Conservation (phyloP, 164 flowering plant species). For the Taxillus chinensis region DNA sequence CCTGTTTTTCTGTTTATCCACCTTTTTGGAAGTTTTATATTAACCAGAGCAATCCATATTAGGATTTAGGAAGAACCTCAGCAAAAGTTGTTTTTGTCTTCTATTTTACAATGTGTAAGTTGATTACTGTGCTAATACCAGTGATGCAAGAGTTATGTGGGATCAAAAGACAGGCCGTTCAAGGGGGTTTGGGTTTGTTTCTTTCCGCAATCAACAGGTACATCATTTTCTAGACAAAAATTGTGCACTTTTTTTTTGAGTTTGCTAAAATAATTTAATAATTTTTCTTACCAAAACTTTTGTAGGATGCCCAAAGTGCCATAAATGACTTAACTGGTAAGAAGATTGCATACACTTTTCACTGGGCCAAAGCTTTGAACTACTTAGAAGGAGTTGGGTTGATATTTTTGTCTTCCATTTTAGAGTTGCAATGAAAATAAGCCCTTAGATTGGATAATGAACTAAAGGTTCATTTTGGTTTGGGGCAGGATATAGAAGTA, state of each 20-base stretch:
- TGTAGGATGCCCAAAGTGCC: constrained; percentile 96
- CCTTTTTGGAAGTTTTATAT: constrained; percentile 75
- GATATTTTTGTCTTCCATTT: no score
- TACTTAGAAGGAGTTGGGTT: no score
- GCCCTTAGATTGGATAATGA: no score
- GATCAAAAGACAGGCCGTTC: constrained; percentile 98
- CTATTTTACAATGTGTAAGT: neutral
- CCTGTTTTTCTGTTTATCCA: constrained; percentile 86
- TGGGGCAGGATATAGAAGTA: no score
- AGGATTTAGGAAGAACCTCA: no score
- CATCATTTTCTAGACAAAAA: neutral
- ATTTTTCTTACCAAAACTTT: constrained; percentile 3
- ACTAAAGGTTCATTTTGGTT: no score
- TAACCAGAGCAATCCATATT: neutral
- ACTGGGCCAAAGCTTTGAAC: no score
- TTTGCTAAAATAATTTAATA: neutral
- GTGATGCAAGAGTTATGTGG: constrained; percentile 96
- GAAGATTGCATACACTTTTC: constrained; percentile 1
- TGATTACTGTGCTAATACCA: constrained; percentile 16
- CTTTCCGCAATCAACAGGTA: constrained; percentile 93
- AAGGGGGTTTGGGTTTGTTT: constrained; percentile 99
- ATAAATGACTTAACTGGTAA: constrained; percentile 89
- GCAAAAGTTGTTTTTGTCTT: no score
- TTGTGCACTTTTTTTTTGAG: neutral
- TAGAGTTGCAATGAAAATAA: no score